Base-by-base conservation (phyloP, 176 grass and related monocot species). In the Phoenix roebelenii region DNA sequence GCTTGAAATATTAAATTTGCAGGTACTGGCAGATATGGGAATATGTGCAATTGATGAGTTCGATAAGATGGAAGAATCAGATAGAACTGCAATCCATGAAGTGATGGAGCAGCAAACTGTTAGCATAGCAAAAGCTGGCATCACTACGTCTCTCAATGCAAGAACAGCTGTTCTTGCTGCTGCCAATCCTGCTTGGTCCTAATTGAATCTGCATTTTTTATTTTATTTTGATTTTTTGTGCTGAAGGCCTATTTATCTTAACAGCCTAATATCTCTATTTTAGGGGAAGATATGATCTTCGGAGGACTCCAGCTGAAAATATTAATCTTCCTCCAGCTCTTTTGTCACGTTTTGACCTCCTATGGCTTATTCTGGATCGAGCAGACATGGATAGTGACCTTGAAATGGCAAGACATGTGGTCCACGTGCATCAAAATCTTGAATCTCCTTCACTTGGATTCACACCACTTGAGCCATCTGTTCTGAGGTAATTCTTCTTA, bases 101-200 rank as follows among this genome's bases (percentile, higher is more conserved):
- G 94, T 98, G 25, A 98, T 98, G 94, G 94, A 98, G 59, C 94
- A 98, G 66, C 94, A 98, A 70, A 98, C 94, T 61, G 88, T 98
- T 25, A 98, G 94, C 58, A 93, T 98, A 67, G 94, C 94, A 49
- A 98, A 98, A 66, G 94, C 88, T 85, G 94, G 88, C 30, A 98
- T 98, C 65, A 98, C 94, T 24, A 93, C 94, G 58, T 98, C 94
- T 68, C 84, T 98, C 23, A 98, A 98, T 89, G 94, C 94, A 61
- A 84, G 94, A 71, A 98, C 94, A 26, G 94, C 94, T 28, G 75
- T 98, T 68, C 59, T 98, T 68, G 70, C 94, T 59, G 94, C 94
- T 69, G 94, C 94, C 57, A 98, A 98, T 78, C 94, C 94, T 70
- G 88, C 94, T 57, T 93, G 94, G 94, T 89, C 89, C 25, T 77